These are phyloP conservation scores for Lepidium campestre DNA, from an alignment of 441 rosid genomes.

Conservation along the genomic window DNA sequence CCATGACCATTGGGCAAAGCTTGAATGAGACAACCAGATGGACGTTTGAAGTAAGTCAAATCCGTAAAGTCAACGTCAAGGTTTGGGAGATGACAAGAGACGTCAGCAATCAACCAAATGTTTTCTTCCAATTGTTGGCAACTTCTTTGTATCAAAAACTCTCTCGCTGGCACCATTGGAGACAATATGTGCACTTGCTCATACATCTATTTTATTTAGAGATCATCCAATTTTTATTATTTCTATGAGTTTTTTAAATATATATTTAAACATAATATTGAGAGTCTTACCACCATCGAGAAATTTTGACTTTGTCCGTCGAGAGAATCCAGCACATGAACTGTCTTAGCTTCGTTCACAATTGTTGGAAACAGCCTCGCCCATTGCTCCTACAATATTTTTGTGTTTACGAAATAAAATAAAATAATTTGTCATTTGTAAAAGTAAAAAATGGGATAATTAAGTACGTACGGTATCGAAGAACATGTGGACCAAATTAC, in stretches of 20 bases:
- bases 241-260: background rate
- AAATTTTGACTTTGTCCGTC: constrained; percentile 3
- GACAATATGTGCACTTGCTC: constrained; percentile 61
- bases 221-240: background rate
- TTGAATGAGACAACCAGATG: constrained; percentile 76
- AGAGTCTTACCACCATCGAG: constrained; percentile 18
- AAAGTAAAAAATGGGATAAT: too few relatives aligned
- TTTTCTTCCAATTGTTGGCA: constrained; percentile 46
- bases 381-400: constrained; percentile 51
- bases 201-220: constrained; percentile 36
- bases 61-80: background rate
- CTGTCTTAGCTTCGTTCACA: constrained; percentile 41
- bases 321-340: constrained; percentile 30
- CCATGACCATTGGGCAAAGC: constrained; percentile 40
- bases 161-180: constrained; percentile 61
- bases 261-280: background rate
- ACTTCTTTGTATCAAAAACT: constrained; percentile 49
- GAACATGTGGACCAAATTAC: constrained; percentile 38
- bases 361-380: constrained; percentile 54
- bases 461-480: constrained; percentile 43
- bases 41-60: constrained; percentile 44
- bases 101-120: constrained; percentile 54
- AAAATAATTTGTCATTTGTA: too few relatives aligned
- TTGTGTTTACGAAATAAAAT: background rate
- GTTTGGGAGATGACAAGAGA: constrained; percentile 31